These are phyloP conservation scores for Cucurbita ficifolia DNA, from an alignment of 306 rosid species.

Conservation along the genomic window DNA sequence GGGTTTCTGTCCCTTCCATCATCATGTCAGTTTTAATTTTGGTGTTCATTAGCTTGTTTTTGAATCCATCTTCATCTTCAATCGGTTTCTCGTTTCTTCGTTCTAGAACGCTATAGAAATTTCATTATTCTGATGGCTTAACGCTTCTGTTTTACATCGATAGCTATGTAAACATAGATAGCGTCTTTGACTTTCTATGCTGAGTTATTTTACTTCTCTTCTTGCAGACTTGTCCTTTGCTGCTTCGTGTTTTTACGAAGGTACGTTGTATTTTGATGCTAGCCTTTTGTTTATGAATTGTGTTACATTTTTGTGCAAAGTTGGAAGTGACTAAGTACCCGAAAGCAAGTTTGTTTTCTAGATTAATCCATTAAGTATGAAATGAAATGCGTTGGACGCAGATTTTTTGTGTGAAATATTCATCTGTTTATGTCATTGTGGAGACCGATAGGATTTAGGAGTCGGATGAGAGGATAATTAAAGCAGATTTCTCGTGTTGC, in stretches of 20 bases:
- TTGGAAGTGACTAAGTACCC: neutral
- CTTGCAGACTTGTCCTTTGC: constrained; percentile 70
- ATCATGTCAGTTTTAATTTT: neutral
- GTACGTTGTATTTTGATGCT: constrained; percentile 12
- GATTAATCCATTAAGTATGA: neutral
- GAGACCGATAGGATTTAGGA: neutral
- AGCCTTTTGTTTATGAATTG: neutral
- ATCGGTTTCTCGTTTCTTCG: neutral
- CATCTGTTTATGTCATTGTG: neutral
- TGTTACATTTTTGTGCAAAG: neutral
- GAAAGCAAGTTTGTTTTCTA: neutral
- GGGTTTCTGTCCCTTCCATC: neutral
- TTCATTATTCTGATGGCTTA: neutral
- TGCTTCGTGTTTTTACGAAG: constrained; percentile 89
- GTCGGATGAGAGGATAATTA: neutral
- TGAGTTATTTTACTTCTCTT: neutral
- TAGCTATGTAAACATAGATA: neutral
- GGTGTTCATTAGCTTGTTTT: neutral
- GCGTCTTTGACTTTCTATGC: neutral
- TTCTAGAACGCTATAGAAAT: neutral
- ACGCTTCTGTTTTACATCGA: neutral
- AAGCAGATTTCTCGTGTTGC: neutral
- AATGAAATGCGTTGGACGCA: neutral
- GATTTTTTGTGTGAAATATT: neutral
- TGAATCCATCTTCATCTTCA: neutral